These are phyloP conservation scores for Aurantiochytrium sp. DNA, from an alignment of 108 stramenopile species.

Conservation along the genomic window DNA sequence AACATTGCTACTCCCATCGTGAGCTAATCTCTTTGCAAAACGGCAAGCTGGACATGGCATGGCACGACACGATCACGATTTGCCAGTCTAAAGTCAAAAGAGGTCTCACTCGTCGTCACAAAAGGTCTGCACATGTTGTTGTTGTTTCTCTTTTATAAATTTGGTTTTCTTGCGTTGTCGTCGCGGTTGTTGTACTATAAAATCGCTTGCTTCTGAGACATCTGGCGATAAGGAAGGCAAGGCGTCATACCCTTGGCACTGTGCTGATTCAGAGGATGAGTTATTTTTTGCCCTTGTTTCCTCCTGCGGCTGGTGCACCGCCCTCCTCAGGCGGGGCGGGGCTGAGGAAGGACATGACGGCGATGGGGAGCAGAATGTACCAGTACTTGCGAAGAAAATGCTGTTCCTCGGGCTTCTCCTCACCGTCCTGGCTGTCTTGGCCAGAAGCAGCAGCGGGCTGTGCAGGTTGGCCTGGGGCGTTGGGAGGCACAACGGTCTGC, in stretches of 20 bases:
- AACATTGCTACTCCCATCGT: constrained; percentile 13
- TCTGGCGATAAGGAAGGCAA: no score
- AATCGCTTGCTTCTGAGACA: no score
- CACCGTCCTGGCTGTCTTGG: not conserved
- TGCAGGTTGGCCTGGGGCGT: not conserved
- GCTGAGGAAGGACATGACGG: not conserved
- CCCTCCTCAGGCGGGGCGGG: not conserved
- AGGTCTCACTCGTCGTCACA: no score
- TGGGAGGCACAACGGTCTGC: not conserved
- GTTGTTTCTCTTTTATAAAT: no score
- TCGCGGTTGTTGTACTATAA: no score
- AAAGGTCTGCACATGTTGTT: no score
- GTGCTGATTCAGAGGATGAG: not conserved
- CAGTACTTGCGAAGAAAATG: constrained; percentile 3
- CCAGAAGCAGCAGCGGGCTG: not conserved
- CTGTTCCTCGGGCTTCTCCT: not conserved
- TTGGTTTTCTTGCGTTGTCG: no score
- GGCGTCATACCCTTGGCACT: no score
- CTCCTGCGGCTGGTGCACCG: not conserved
- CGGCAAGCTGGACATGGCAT: no score
- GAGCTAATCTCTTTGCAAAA: not conserved
- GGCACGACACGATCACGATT: no score
- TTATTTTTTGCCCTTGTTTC: not conserved
- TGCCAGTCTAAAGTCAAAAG: no score
- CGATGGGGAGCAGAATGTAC: not conserved